phyloP scores from a whole-genome alignment of 2,329 filamentous ascomycete species.

The Boeremia exigua region DNA sequence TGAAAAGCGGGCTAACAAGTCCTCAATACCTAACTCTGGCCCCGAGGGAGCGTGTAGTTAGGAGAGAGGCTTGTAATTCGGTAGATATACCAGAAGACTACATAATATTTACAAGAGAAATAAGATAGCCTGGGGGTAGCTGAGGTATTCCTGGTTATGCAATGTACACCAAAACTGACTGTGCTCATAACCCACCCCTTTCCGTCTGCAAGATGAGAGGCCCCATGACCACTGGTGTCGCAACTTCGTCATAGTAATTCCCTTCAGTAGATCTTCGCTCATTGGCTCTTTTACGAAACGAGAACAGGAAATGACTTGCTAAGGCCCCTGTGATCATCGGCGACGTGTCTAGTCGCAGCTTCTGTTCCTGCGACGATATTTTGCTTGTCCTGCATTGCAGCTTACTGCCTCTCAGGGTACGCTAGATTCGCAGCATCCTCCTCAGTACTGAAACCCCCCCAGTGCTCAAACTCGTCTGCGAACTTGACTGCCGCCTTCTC shows the following conservation, averaged over 20 bases:
- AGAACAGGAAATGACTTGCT: neutral
- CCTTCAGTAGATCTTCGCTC: no score
- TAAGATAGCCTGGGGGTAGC: no score
- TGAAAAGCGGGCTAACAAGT: no score
- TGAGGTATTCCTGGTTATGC: no score
- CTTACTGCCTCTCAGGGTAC: slow-evolving; percentile 31
- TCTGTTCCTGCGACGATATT: neutral
- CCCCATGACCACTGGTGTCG: neutral
- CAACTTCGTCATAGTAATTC: slow-evolving; percentile 9
- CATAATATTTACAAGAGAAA: no score
- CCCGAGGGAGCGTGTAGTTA: no score
- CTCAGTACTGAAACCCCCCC: slow-evolving; percentile 58
- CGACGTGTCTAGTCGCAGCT: neutral
- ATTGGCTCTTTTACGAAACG: no score
- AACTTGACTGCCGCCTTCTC: slow-evolving; percentile 73
- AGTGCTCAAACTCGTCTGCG: slow-evolving; percentile 74
- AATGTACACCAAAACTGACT: no score
- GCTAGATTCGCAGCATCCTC: slow-evolving; percentile 32
- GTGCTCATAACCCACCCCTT: no score
- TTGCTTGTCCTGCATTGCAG: neutral
- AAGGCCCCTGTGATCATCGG: neutral
- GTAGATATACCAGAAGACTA: no score
- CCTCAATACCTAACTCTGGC: no score
- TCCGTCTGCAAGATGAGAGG: neutral
- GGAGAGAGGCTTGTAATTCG: no score